These are phyloP conservation scores for Phytopythium helicoides DNA, from an alignment of 352 stramenopile species.

Conservation along the genomic window DNA sequence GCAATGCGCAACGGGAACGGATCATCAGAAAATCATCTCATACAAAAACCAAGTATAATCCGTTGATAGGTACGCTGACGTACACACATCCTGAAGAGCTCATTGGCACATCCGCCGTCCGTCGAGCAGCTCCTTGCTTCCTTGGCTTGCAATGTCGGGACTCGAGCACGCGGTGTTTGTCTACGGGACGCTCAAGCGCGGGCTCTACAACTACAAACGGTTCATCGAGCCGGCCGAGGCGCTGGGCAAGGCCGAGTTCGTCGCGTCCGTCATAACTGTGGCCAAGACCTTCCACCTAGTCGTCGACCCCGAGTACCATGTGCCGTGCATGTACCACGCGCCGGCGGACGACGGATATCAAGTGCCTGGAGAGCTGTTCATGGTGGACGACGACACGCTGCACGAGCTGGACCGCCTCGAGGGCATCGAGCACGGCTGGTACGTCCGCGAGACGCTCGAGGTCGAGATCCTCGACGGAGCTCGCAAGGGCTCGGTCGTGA, in stretches of 20 bases:
- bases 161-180: constrained; percentile 65
- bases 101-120: too few species aligned
- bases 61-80: too few species aligned
- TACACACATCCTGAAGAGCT: too few species aligned
- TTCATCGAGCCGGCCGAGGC: constrained; percentile 56
- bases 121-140: too few species aligned
- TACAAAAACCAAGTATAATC: constrained; percentile 5
- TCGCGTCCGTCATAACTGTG: constrained; percentile 37
- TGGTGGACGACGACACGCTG: constrained; percentile 51
- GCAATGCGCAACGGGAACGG: too few species aligned
- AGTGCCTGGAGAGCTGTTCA: constrained; percentile 60
- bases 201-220: constrained; percentile 65
- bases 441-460: constrained; percentile 45
- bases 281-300: constrained; percentile 54
- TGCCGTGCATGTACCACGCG: constrained; percentile 64
- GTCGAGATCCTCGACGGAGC: constrained; percentile 32
- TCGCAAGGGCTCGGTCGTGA: constrained; percentile 13
- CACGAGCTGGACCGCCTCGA: constrained; percentile 59
- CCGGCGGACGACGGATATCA: constrained; percentile 30
- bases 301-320: constrained; percentile 52
- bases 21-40: too few species aligned
- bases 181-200: constrained; percentile 79
- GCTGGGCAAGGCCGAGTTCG: constrained; percentile 45
- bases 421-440: constrained; percentile 42
- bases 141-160: constrained; percentile 9